phyloP scores from a whole-genome alignment of 176 grass and related monocot genomes.

The Thalia dealbata region DNA sequence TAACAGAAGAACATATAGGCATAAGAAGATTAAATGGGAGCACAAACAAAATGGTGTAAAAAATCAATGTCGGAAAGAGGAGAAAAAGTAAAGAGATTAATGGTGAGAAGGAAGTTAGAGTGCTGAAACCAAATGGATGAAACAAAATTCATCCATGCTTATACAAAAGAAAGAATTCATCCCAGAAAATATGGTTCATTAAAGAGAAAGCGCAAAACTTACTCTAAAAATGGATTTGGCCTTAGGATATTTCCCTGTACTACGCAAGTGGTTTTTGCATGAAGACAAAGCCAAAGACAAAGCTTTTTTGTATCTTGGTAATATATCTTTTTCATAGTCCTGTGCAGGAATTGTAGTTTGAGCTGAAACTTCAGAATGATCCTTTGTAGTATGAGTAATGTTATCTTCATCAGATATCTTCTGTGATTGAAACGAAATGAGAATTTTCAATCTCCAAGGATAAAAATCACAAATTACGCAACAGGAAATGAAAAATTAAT shows the following conservation, averaged over 20 bases:
- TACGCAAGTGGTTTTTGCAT: slow-evolving; percentile 45
- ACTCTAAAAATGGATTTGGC: slow-evolving; percentile 56
- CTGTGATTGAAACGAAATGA: slow-evolving; percentile 23
- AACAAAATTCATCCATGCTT: background rate
- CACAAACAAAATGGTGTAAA: background rate
- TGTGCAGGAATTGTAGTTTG: slow-evolving; percentile 42
- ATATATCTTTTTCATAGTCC: slow-evolving; percentile 74
- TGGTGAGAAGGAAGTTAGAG: background rate
- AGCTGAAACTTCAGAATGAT: slow-evolving; percentile 20
- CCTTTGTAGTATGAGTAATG: slow-evolving; percentile 11
- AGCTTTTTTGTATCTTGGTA: slow-evolving; percentile 79
- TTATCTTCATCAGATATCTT: slow-evolving; percentile 43
- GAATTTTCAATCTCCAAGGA: background rate
- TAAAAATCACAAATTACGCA: background rate
- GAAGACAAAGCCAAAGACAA: slow-evolving; percentile 45
- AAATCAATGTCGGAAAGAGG: background rate
- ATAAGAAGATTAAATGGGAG: background rate
- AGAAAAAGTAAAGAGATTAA: background rate
- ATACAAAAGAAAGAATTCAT: background rate
- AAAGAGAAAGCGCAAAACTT: slow-evolving; percentile 15
- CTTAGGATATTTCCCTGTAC: slow-evolving; percentile 20
- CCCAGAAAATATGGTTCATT: background rate
- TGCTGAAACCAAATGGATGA: background rate
- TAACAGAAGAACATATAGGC: background rate
- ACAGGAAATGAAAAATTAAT: background rate